phyloP scores from a whole-genome alignment of 495 filamentous ascomycete genomes.

The Bacidia rubella region DNA sequence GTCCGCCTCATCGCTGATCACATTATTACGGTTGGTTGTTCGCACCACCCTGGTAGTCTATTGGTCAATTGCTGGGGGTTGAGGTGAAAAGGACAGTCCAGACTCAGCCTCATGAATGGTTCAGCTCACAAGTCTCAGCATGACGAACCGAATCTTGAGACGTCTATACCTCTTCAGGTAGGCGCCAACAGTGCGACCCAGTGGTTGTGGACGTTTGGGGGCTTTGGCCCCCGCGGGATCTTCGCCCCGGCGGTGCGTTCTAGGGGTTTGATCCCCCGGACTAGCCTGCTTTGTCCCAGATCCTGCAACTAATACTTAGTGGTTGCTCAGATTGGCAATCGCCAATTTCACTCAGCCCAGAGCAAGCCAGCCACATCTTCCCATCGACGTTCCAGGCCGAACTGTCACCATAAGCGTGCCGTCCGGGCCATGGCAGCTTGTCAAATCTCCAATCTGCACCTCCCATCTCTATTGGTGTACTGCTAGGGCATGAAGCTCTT shows the following conservation, averaged over 20 bases:
- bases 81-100: neutral
- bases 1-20: too few relatives aligned
- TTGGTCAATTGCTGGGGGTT: too few relatives aligned
- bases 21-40: too few relatives aligned
- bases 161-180: neutral
- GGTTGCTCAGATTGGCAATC: neutral
- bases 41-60: too few relatives aligned
- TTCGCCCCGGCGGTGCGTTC: neutral
- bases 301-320: neutral
- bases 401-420: neutral
- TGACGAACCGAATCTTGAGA: neutral
- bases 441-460: neutral
- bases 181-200: neutral
- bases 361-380: neutral
- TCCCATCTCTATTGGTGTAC: neutral
- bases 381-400: neutral
- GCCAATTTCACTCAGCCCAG: neutral
- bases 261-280: neutral
- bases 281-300: neutral
- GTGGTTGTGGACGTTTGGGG: neutral
- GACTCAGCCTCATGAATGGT: neutral
- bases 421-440: neutral
- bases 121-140: neutral
- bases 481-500: neutral
- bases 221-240: neutral